Conservation (phyloP, 495 filamentous ascomycete species). For the Podospora fimiseda region DNA sequence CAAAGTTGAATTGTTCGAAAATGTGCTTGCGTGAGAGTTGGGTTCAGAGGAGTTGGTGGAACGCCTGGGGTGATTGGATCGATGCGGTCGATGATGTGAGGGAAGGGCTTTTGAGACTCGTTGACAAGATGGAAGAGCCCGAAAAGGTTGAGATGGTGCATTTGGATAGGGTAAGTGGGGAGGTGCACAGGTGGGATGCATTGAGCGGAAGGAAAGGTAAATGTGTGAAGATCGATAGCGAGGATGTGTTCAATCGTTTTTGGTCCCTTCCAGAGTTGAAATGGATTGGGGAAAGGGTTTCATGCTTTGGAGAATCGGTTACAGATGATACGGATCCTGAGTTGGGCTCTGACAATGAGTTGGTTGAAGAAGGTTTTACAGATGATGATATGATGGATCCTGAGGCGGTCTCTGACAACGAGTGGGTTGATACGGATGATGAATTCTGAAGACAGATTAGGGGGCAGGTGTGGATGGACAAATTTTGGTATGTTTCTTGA, state of each 20-base stretch:
- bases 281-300: background rate
- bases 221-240: constrained; percentile 7
- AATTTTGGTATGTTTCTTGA: background rate
- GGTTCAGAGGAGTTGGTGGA: too few relatives aligned
- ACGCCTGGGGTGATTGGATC: constrained; percentile 4
- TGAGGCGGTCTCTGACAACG: background rate
- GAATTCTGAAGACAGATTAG: background rate
- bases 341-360: background rate
- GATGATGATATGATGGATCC: background rate
- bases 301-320: background rate
- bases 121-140: constrained; percentile 5
- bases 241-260: constrained; percentile 3
- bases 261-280: background rate
- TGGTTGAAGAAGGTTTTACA: background rate
- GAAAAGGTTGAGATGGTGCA: constrained; percentile 14
- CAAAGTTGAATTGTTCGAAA: constrained; percentile 18
- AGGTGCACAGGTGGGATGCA: constrained; percentile 19
- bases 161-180: constrained; percentile 6
- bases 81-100: constrained; percentile 12
- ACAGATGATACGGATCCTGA: background rate
- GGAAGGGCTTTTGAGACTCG: constrained; percentile 3
- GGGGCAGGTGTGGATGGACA: background rate
- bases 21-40: background rate
- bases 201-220: background rate
- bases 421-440: background rate